Evolutionary conservation across 2,329 filamentous ascomycete species (phyloP).

Genomic region (Shiraia sp.): DNA sequence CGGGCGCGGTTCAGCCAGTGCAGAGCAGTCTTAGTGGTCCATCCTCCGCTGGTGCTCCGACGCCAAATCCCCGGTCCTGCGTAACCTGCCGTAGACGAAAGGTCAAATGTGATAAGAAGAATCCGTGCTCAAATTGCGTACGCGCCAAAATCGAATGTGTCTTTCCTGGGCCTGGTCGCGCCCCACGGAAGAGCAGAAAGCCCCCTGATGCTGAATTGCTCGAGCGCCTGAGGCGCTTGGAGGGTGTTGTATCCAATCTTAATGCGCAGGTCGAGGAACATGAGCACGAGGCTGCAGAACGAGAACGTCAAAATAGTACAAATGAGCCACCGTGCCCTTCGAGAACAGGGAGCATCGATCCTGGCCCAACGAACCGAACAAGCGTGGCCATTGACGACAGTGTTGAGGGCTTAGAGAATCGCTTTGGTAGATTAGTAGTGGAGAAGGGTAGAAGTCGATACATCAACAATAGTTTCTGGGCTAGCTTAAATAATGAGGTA

Average conservation of each 20-base stretch:
- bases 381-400: slow-evolving; percentile 35
- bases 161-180: slow-evolving; percentile 74
- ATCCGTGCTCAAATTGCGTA: slow-evolving; percentile 76
- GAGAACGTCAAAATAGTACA: slow-evolving; percentile 17
- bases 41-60: slow-evolving; percentile 10
- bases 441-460: slow-evolving; percentile 73
- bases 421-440: slow-evolving; percentile 71
- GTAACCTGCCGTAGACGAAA: slow-evolving; percentile 55
- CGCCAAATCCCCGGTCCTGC: slow-evolving; percentile 39
- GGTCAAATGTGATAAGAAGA: slow-evolving; percentile 77
- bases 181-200: slow-evolving; percentile 69
- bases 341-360: neutral
- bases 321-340: slow-evolving; percentile 11
- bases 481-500: slow-evolving; percentile 75
- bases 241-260: slow-evolving; percentile 71
- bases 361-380: slow-evolving; percentile 4
- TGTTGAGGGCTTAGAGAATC: slow-evolving; percentile 49
- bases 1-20: slow-evolving; percentile 23
- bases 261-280: slow-evolving; percentile 49
- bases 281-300: slow-evolving; percentile 37
- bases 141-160: slow-evolving; percentile 72
- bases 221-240: slow-evolving; percentile 71
- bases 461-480: slow-evolving; percentile 77
- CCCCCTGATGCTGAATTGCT: slow-evolving; percentile 72
- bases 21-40: slow-evolving; percentile 21